Evolutionary conservation across 2,329 filamentous ascomycete genomes (phyloP), one percentile per base, ranked within the genome.

Genomic region (Cadophora sp.): DNA sequence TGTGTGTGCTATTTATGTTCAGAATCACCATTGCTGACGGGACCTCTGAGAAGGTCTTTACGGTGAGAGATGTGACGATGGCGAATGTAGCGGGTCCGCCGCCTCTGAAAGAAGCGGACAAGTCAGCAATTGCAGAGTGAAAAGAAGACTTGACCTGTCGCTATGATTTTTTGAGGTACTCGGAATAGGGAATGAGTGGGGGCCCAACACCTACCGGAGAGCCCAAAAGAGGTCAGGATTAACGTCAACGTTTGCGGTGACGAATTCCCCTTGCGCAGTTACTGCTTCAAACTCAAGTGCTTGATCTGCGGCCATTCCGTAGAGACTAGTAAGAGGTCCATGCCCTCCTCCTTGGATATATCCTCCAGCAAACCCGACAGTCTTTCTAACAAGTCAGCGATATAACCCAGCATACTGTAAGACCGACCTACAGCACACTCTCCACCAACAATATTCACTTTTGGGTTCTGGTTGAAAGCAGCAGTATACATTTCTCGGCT

Each of bases 291-390:
- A 66, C 22, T 62, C 62, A n/a, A 69, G 60, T n/a, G 87, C 84
- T 37, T 90, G 84, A 71, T 91, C 89, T 0, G 84, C 87, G 1
- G 80, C 88, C 14, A 91, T 58, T 82, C 81, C 89, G 66, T 85
- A 84, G 1, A 77, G 79, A 0, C 85, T 83, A 0, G 80, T 76
- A 1, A 90, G 77, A 0, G 85, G 75, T 0, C 83, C 85, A 75
- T 91, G 88, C 0, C 89, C 89, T 1, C 86, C 88, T 0, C 87
- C 88, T 27, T 87, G 86, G 2, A 83, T 80, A 60, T 87, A 91
- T 0, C 88, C 89, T 14, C 70, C 70, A 22, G 65, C 58, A 50
- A 72, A 60, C 7, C 65, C 67, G 27, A 71, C 71, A 5, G 86
- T 87, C 0, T 87, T 79, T 0, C 84, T 84, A 81, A 83, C 6